A percentile compares a stretch with the other conserved stretches of the same genome.
phyloP scores from a whole-genome alignment of 2,329 filamentous ascomycete genomes.

The Colletotrichum camelliae region DNA sequence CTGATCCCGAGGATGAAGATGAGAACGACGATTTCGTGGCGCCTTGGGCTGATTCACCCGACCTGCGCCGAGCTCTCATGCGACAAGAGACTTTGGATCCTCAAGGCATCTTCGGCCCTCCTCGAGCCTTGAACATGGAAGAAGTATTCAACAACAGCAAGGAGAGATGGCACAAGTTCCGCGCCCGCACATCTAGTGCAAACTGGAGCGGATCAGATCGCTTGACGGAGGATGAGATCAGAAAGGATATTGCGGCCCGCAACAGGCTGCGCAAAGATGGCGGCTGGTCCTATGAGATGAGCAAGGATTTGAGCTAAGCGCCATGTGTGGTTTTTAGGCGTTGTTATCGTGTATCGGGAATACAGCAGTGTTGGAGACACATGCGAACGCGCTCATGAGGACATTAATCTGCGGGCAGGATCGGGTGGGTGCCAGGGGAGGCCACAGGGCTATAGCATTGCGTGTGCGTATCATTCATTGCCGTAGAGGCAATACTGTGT shows the following conservation, averaged over 20 bases:
- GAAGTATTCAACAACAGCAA: constrained; percentile 93
- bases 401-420: neutral
- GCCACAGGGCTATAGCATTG: neutral
- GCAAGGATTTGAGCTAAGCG: constrained; percentile 48
- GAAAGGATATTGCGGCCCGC: constrained; percentile 78
- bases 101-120: constrained; percentile 85
- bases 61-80: constrained; percentile 76
- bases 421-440: neutral
- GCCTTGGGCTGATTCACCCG: constrained; percentile 88
- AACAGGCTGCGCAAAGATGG: constrained; percentile 83
- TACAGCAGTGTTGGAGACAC: constrained; percentile 19
- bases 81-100: constrained; percentile 88
- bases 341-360: constrained; percentile 6
- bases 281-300: constrained; percentile 78
- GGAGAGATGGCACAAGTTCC: constrained; percentile 85
- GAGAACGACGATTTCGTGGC: constrained; percentile 71
- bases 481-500: neutral
- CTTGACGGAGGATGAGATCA: constrained; percentile 87
- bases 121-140: constrained; percentile 90
- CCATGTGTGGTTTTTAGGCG: neutral
- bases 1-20: constrained; percentile 90
- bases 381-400: constrained; percentile 19
- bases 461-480: constrained; percentile 5
- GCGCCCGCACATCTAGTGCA: constrained; percentile 89
- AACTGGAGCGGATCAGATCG: constrained; percentile 87